These are phyloP conservation scores for Saccharomyces hybrid DNA, from an alignment of 1,139 yeast genomes.

Conservation along the genomic window DNA sequence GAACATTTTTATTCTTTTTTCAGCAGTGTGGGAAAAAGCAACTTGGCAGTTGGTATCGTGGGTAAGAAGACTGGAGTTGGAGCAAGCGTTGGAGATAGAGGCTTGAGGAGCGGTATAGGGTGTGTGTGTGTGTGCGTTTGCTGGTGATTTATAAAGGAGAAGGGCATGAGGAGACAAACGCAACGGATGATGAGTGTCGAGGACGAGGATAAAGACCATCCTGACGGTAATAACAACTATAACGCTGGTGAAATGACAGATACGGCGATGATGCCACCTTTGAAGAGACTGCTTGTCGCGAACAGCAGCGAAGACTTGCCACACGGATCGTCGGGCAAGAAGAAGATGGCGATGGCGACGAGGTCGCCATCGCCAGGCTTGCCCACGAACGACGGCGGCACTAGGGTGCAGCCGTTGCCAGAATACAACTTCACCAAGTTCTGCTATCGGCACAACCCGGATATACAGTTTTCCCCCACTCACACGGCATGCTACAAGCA, in stretches of 20 bases:
- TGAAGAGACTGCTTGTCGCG: neutral
- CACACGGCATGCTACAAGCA: conserved; percentile 37
- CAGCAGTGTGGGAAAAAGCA: neutral
- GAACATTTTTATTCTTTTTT: neutral
- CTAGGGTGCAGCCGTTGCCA: conserved; percentile 14
- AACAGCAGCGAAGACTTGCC: neutral
- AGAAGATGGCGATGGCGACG: conserved; percentile 3
- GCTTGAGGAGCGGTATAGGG: neutral
- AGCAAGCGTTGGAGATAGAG: neutral
- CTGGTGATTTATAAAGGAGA: neutral
- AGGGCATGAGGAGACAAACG: neutral
- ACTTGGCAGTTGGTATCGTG: neutral
- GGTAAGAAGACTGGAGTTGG: neutral
- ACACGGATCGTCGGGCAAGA: conserved; percentile 1
- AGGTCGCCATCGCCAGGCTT: neutral
- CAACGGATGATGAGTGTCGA: neutral
- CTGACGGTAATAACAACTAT: neutral
- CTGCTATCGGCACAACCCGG: conserved; percentile 92
- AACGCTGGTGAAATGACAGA: neutral
- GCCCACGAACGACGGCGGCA: neutral
- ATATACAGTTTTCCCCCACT: conserved; percentile 38
- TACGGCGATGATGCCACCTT: conserved; percentile 1
- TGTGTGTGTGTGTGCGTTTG: neutral
- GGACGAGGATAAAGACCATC: neutral
- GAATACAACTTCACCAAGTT: conserved; percentile 38